phyloP scores from a whole-genome alignment of 2,329 filamentous ascomycete species.

The Nothophoma quercina region DNA sequence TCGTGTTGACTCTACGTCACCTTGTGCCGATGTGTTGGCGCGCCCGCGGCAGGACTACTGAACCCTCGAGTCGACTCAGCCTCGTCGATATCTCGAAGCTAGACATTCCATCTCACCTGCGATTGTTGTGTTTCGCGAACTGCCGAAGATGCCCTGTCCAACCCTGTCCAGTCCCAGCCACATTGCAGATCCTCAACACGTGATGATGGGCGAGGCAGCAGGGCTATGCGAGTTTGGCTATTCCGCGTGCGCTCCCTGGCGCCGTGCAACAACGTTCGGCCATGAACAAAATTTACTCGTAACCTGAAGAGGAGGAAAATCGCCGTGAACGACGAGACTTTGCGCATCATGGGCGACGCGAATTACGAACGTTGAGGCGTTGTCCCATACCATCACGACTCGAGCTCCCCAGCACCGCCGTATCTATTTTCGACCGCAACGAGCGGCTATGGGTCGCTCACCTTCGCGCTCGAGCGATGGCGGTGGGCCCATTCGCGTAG shows the following conservation, averaged over 20 bases:
- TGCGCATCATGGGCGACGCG: conserved; percentile 18
- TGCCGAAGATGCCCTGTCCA: neutral
- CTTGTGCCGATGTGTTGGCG: neutral
- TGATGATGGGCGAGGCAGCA: conserved; percentile 35
- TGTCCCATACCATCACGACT: conserved; percentile 14
- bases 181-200: conserved; percentile 30
- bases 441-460: conserved; percentile 42
- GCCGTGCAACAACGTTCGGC: conserved; percentile 22
- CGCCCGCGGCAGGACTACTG: neutral
- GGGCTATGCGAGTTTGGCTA: conserved; percentile 26
- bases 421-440: conserved; percentile 3
- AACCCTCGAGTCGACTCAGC: neutral
- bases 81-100: neutral
- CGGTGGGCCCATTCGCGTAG: conserved; percentile 40
- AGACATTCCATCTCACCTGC: too few relatives aligned
- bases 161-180: conserved; percentile 9
- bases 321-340: conserved; percentile 10
- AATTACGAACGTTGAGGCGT: conserved; percentile 9
- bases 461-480: conserved; percentile 48
- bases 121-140: too few relatives aligned
- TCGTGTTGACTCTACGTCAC: conserved; percentile 5
- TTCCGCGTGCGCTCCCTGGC: conserved; percentile 17
- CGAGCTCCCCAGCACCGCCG: conserved; percentile 1
- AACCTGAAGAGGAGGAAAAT: conserved; percentile 3
- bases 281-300: conserved; percentile 5